phyloP scores from a whole-genome alignment of 148 eudicot genomes.

The Tetragonia tetragonoides region DNA sequence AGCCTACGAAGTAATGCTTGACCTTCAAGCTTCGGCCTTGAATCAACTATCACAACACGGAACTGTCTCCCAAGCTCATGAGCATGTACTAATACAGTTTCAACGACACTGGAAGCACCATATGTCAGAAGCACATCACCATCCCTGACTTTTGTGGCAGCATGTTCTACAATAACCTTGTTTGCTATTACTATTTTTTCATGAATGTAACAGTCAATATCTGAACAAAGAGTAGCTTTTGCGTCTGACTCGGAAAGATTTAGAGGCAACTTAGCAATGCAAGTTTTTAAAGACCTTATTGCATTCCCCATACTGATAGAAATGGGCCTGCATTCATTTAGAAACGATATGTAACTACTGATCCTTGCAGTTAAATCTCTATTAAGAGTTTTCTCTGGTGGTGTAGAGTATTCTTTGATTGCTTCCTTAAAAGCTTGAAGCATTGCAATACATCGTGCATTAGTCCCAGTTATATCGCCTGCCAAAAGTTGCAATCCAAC shows the following conservation, averaged over 20 bases:
- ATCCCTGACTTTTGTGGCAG: conserved; percentile 67
- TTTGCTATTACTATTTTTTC: conserved; percentile 83
- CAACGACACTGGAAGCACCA: conserved; percentile 71
- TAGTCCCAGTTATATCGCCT: conserved; percentile 61
- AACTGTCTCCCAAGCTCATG: conserved; percentile 72
- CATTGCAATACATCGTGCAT: conserved; percentile 84
- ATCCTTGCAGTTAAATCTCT: conserved; percentile 79
- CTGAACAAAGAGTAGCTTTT: conserved; percentile 51
- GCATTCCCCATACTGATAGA: conserved; percentile 98
- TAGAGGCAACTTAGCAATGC: conserved; percentile 56
- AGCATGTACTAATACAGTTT: conserved; percentile 69
- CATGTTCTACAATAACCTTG: conserved; percentile 66
- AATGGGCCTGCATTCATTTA: conserved; percentile 84
- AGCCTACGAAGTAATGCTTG: conserved; percentile 65
- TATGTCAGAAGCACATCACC: conserved; percentile 86
- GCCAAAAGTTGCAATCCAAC: conserved; percentile 77
- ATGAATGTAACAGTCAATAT: conserved; percentile 62
- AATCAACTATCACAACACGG: conserved; percentile 88
- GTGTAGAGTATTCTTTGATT: conserved; percentile 69
- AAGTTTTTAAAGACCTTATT: conserved; percentile 62
- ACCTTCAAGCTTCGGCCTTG: conserved; percentile 90
- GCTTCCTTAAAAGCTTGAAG: conserved; percentile 79
- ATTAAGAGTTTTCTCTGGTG: conserved; percentile 58
- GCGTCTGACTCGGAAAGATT: conserved; percentile 67
- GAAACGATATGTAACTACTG: conserved; percentile 65